Conservation (phyloP, 306 rosid species). For the Cicer pinnatifidum region DNA sequence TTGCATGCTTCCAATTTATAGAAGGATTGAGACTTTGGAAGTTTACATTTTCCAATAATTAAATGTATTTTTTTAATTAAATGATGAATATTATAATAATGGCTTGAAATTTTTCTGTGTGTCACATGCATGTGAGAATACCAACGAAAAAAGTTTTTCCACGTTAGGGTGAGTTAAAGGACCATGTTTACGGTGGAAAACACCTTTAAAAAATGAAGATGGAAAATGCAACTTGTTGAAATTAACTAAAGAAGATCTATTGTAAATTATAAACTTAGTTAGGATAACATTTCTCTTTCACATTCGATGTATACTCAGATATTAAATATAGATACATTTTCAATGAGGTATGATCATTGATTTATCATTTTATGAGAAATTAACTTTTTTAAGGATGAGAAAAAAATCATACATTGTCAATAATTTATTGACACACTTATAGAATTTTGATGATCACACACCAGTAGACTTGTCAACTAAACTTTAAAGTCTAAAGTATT, state of each 20-base stretch:
- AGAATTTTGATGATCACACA: too few relatives aligned
- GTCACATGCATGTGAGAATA: slow-evolving; percentile 41
- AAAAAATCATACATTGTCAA: too few relatives aligned
- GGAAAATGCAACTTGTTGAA: slow-evolving; percentile 15
- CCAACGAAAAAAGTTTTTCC: slow-evolving; percentile 27
- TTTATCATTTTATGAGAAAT: too few relatives aligned
- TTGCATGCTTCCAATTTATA: slow-evolving; percentile 56
- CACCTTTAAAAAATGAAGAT: slow-evolving; percentile 7
- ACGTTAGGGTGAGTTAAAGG: slow-evolving; percentile 35
- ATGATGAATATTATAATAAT: slow-evolving; percentile 32
- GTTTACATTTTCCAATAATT: slow-evolving; percentile 21
- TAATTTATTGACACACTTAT: too few relatives aligned
- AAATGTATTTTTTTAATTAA: neutral
- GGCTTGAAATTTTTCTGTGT: slow-evolving; percentile 22
- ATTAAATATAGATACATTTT: too few relatives aligned
- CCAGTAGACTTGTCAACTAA: too few relatives aligned
- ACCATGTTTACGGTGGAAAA: slow-evolving; percentile 36
- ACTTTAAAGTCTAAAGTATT: too few relatives aligned
- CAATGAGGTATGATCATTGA: too few relatives aligned
- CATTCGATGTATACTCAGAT: too few relatives aligned
- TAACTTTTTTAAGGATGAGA: too few relatives aligned
- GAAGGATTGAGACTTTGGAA: slow-evolving; percentile 31
- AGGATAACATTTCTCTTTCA: neutral
- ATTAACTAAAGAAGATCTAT: slow-evolving; percentile 1
- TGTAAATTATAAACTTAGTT: slow-evolving; percentile 7